These are phyloP conservation scores for Salix arbutifolia DNA, from an alignment of 345 rosid species.

Conservation along the genomic window DNA sequence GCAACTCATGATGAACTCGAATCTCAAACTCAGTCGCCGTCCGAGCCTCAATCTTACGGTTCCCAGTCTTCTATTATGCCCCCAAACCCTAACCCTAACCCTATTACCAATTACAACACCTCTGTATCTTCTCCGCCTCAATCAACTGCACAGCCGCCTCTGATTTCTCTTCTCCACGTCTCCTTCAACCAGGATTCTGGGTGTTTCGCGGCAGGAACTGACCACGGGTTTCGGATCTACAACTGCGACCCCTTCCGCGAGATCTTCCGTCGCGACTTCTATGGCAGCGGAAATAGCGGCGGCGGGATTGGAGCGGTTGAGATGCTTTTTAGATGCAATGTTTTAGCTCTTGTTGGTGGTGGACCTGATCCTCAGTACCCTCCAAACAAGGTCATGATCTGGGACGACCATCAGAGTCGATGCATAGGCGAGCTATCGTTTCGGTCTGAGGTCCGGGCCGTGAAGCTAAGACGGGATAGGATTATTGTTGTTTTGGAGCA, in stretches of 20 bases:
- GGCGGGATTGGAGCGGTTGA: constrained; percentile 75
- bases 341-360: constrained; percentile 88
- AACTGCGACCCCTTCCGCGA: constrained; percentile 94
- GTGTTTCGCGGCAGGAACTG: constrained; percentile 87
- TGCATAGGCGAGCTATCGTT: constrained; percentile 87
- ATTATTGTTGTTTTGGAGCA: constrained; percentile 75
- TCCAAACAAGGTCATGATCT: constrained; percentile 81
- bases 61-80: constrained; percentile 44
- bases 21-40: constrained; percentile 25
- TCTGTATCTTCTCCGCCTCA: constrained; percentile 18
- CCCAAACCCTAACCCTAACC: constrained; percentile 16
- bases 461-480: constrained; percentile 72
- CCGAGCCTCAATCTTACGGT: constrained; percentile 40
- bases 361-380: constrained; percentile 84
- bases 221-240: constrained; percentile 86
- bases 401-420: constrained; percentile 89
- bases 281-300: constrained; percentile 18
- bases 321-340: constrained; percentile 90
- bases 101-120: constrained; percentile 18
- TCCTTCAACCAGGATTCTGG: constrained; percentile 86
- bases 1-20: constrained; percentile 13
- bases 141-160: constrained; percentile 12
- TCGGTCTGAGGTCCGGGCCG: constrained; percentile 79
- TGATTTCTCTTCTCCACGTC: constrained; percentile 53
- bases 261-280: constrained; percentile 89